Conservation (phyloP, 148 eudicot genomes). For the Heliamphora exappendiculata region DNA sequence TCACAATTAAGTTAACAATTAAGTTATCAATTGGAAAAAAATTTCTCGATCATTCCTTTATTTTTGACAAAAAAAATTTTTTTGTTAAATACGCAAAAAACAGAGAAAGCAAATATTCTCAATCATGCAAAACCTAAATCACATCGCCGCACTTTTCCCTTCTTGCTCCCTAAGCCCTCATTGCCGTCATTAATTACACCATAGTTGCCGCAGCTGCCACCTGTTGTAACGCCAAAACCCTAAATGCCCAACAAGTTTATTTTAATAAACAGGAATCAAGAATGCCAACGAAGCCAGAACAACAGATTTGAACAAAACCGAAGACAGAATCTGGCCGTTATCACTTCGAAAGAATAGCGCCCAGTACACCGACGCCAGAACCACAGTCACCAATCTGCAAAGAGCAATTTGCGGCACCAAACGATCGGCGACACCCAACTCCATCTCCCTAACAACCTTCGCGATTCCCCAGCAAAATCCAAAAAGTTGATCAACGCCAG, state of each 20-base stretch:
- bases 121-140: no score
- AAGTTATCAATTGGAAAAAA: no score
- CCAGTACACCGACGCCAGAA: conserved; percentile 29
- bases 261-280: conserved; percentile 18
- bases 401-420: conserved; percentile 18
- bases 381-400: conserved; percentile 15
- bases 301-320: conserved; percentile 26
- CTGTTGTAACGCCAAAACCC: no score
- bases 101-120: no score
- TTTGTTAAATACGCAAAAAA: no score
- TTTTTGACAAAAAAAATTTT: no score
- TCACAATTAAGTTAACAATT: no score
- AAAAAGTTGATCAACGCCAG: conserved; percentile 27
- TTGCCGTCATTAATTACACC: no score
- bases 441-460: conserved; percentile 8
- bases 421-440: not conserved
- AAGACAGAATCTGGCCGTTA: conserved; percentile 26
- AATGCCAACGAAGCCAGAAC: conserved; percentile 23
- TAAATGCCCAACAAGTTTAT: not conserved
- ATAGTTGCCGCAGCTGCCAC: no score
- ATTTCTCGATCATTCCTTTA: no score
- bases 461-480: not conserved
- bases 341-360: conserved; percentile 31
- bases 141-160: no score
- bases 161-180: no score